Evolutionary conservation across 1,284 basidiomycete species (phyloP).

Genomic region (Ceratobasidium sp.): DNA sequence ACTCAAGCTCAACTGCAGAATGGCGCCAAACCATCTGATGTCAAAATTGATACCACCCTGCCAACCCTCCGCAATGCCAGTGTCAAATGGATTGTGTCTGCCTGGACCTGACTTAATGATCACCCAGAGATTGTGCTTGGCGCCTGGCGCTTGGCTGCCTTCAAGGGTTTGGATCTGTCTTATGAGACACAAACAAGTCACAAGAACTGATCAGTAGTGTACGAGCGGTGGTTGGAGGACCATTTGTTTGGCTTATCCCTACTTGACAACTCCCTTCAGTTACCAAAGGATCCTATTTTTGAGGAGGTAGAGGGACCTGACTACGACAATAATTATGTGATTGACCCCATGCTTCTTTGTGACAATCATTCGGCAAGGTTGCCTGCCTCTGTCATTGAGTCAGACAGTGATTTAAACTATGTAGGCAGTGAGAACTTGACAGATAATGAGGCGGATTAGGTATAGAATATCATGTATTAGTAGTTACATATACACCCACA

Average conservation of each 20-base stretch:
- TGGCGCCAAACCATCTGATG: neutral
- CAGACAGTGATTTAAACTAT: too few species aligned
- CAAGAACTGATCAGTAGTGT: neutral
- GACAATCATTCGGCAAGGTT: too few species aligned
- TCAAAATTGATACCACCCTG: slow-evolving; percentile 9
- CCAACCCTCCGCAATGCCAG: slow-evolving; percentile 20
- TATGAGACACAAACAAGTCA: neutral
- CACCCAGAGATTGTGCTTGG: slow-evolving; percentile 7
- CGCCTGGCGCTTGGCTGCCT: neutral
- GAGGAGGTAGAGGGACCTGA: too few species aligned
- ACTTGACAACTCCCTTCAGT: too few species aligned
- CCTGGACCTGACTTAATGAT: slow-evolving; percentile 11
- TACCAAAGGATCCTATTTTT: too few species aligned
- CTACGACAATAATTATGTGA: too few species aligned
- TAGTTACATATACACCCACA: too few species aligned
- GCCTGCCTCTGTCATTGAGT: too few species aligned
- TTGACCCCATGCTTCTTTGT: too few species aligned
- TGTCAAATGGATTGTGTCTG: neutral
- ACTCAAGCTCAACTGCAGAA: neutral
- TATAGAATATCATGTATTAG: too few species aligned
- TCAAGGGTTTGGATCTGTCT: neutral
- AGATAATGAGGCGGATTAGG: too few species aligned
- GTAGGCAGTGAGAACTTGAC: too few species aligned
- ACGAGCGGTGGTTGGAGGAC: slow-evolving; percentile 9
- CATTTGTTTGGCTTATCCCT: neutral